Percentiles rank a stretch among this genome's conserved stretches.
Conservation (phyloP, 2,329 filamentous ascomycete species). For the Epichloe amarillans region DNA sequence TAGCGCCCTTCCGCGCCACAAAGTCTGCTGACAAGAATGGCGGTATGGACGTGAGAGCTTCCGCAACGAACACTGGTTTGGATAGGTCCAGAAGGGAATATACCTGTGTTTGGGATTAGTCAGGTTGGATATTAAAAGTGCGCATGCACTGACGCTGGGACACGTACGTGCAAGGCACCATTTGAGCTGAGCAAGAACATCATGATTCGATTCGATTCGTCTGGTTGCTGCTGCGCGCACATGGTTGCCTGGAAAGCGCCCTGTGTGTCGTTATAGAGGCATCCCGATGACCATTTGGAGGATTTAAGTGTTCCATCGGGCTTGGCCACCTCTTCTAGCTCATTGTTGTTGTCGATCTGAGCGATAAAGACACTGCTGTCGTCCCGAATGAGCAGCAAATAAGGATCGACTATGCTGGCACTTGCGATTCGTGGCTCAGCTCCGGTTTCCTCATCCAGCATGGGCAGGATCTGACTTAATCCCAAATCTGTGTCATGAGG, state of each 20-base stretch:
- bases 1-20: constrained; percentile 52
- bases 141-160: neutral
- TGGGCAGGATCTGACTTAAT: constrained; percentile 79
- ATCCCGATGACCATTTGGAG: constrained; percentile 71
- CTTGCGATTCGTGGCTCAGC: constrained; percentile 65
- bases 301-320: constrained; percentile 40
- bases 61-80: constrained; percentile 58
- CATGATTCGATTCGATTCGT: constrained; percentile 39
- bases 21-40: constrained; percentile 62
- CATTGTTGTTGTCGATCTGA: constrained; percentile 62
- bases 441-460: constrained; percentile 82
- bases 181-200: constrained; percentile 65
- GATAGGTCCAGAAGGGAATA: constrained; percentile 64
- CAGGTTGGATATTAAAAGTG: neutral
- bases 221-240: constrained; percentile 26
- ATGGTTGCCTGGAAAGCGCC: constrained; percentile 37
- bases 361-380: constrained; percentile 71
- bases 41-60: constrained; percentile 66
- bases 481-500: constrained; percentile 53
- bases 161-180: constrained; percentile 61
- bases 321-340: constrained; percentile 70
- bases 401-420: constrained; percentile 78
- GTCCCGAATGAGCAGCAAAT: constrained; percentile 69
- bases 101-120: constrained; percentile 33
- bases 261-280: constrained; percentile 59